phyloP scores from a whole-genome alignment of 2,329 filamentous ascomycete species.

The Ophiostoma sp. region DNA sequence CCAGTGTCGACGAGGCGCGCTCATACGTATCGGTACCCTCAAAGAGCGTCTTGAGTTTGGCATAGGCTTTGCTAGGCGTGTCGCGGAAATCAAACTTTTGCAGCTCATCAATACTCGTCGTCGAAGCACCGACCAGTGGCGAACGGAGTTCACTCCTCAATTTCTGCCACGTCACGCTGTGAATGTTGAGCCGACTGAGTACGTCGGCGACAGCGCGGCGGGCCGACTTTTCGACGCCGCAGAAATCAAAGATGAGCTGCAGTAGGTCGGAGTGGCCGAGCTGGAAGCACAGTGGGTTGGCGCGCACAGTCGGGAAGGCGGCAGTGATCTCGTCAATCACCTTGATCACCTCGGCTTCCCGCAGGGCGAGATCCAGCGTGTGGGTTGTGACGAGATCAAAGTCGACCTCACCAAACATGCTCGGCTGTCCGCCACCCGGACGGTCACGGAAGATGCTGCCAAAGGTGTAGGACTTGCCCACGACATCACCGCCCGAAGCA shows the following conservation, averaged over 20 bases:
- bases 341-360: constrained; percentile 92
- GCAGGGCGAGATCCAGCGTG: constrained; percentile 77
- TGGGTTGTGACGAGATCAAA: constrained; percentile 92
- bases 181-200: constrained; percentile 83
- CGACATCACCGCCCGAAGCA: constrained; percentile 53
- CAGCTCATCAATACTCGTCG: constrained; percentile 87
- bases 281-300: constrained; percentile 80
- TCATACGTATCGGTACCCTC: constrained; percentile 68
- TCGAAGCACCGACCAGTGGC: constrained; percentile 77
- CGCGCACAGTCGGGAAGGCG: constrained; percentile 72
- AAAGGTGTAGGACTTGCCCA: constrained; percentile 82
- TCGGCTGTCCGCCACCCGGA: constrained; percentile 75
- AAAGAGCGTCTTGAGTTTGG: constrained; percentile 60
- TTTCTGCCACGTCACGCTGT: constrained; percentile 77
- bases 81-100: constrained; percentile 86
- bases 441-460: constrained; percentile 83
- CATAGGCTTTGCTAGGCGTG: constrained; percentile 57
- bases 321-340: constrained; percentile 88
- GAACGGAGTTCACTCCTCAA: constrained; percentile 79
- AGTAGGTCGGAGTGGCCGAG: constrained; percentile 86
- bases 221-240: constrained; percentile 69
- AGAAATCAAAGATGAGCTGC: constrained; percentile 86
- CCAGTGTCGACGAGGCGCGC: constrained; percentile 72
- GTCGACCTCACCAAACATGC: constrained; percentile 83
- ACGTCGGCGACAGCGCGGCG: constrained; percentile 75